Base-by-base conservation (phyloP, 371 early-diverging fungal species). In the Sporodiniella umbellata region DNA sequence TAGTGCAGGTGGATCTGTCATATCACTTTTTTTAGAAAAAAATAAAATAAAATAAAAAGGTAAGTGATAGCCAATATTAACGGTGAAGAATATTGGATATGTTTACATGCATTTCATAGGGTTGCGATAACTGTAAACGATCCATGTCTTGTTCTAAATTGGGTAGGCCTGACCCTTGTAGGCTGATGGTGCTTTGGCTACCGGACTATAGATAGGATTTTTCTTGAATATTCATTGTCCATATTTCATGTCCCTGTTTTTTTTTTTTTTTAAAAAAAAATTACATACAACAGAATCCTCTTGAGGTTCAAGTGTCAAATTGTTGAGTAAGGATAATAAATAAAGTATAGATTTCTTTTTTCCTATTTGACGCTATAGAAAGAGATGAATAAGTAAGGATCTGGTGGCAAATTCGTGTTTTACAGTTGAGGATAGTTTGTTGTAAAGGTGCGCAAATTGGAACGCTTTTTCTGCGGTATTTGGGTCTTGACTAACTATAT, bases 341-440 rank as follows among this genome's bases (percentile, higher is more conserved):
- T 92, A 86, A 0, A 92, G 69, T 17, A 83, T 74, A 10, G 92
- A 74, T 91, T 91, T 90, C 61, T 78, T 84, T 25, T 81, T 75
- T 24, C 54, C 59, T 43, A 78, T 42, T 8, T 70, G 70, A 19
- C 69, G 45, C 81, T 83, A 66, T 12, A 43, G 14, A 15, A 22
- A n/a, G n/a, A n/a, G n/a, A n/a, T n/a, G n/a, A n/a, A n/a, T n/a
- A n/a, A n/a, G n/a, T n/a, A n/a, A n/a, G n/a, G n/a, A n/a, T n/a
- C n/a, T n/a, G n/a, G n/a, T n/a, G n/a, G n/a, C n/a, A n/a, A n/a
- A n/a, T n/a, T n/a, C n/a, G n/a, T n/a, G n/a, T n/a, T 43, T 43
- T 76, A 81, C 85, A 56, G 72, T 70, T 18, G 79, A 72, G 31
- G 72, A 65, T 15, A 93, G 65, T 56, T 81, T 78, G 42, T 72